phyloP scores from a whole-genome alignment of 1,284 basidiomycete genomes.

The Trichosporon sp. region DNA sequence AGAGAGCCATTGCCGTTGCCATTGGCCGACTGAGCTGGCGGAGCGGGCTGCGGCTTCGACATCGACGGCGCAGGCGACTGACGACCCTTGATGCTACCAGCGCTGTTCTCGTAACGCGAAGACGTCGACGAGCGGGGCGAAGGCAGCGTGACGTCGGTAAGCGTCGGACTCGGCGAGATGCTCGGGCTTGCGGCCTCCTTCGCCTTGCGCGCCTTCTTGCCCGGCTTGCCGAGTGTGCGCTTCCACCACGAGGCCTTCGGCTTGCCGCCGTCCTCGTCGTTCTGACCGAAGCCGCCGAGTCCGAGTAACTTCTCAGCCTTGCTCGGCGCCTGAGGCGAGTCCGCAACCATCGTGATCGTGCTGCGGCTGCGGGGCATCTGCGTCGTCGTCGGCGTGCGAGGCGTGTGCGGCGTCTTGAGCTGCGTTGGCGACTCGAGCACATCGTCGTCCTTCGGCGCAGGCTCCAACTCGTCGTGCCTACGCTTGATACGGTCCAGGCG shows the following conservation, averaged over 20 bases:
- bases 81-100: background rate
- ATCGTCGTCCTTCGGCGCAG: conserved; percentile 10
- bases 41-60: background rate
- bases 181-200: background rate
- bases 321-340: conserved; percentile 28
- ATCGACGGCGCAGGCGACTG: background rate
- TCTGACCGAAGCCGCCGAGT: conserved; percentile 17
- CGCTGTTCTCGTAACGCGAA: background rate
- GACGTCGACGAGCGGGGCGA: background rate
- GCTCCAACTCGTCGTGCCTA: conserved; percentile 50
- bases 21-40: too few species aligned
- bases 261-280: conserved; percentile 13
- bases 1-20: background rate
- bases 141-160: background rate
- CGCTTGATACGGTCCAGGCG: conserved; percentile 50
- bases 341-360: conserved; percentile 48
- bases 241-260: conserved; percentile 19
- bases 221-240: conserved; percentile 15
- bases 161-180: background rate
- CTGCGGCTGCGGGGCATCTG: conserved; percentile 37
- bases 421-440: conserved; percentile 3
- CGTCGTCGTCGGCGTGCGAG: conserved; percentile 21
- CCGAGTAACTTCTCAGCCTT: conserved; percentile 42
- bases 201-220: conserved; percentile 8
- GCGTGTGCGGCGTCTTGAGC: conserved; percentile 10